Base-by-base conservation (phyloP, 208 protist species). In the Novymonas esmeraldas region DNA sequence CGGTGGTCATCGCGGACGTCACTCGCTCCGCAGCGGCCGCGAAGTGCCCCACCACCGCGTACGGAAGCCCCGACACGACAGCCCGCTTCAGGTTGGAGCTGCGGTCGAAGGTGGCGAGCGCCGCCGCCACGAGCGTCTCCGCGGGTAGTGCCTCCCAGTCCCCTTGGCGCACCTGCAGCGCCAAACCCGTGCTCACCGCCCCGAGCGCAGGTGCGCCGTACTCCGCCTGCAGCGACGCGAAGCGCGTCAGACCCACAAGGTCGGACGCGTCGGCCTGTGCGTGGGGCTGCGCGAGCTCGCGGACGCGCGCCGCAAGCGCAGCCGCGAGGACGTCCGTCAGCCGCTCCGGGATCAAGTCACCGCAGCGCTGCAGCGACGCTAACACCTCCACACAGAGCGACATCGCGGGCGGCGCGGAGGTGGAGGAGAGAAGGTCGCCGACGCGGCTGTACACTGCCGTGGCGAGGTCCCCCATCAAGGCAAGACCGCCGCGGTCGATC, bases 151-250 rank as follows among this genome's bases (percentile, higher is more conserved):
- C 33, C 0, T 16, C 52, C 69, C 50, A 60, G 7, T 42, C 51
- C 20, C 56, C 45, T 3, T 46, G 33, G 2, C 64, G 66, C n/a
- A 82, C 81, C 10, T 29, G 29, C 24, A 70, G 76, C 64, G 79
- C 1, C 10, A 86, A 41, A 10, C 45, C 24, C 9, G 57, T 42
- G 49, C 70, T 57, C 22, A 57, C 41, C 22, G 64, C 63, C 7
- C 78, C 76, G 65, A 86, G 57, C 60, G 88, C 79, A 20, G 85
- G 82, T 6, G 73, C 44, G 39, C 78, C 78, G 55, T 81, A 82
- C 11, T 62, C 3, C 10, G 77, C 1, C 72, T 88, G 76, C 2
- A 79, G 52, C n/a, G 46, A 48, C 0, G 66, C 72, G 24, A 88
- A 66, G 2, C 51, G 34, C 46, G 78, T 76, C 42, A 78, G 20